Evolutionary conservation across 163 green algal genomes (phyloP), one percentile per base, ranked within the genome.

Genomic region (Smithsoniella earleae): DNA sequence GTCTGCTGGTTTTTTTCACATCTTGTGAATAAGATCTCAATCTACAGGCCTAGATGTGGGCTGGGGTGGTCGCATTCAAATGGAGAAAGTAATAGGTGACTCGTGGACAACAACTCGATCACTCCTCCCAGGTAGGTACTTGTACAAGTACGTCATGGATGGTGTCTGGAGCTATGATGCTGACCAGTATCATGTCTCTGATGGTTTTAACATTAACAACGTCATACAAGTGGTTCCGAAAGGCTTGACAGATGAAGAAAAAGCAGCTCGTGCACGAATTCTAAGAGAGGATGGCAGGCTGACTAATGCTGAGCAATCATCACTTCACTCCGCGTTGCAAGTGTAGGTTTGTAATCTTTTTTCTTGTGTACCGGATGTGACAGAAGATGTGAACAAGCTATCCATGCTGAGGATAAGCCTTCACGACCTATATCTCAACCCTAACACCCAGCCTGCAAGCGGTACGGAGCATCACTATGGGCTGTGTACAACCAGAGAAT

Each of bases 141-240:
- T 31, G n/a, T 69, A 38, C 58, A 69, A 69, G 27, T 69, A 43
- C 25, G 43, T 69, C 58, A 69, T 69, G 58, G 58, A 69, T 38
- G 58, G 58, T 5, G 58, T 69, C n/a, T 69, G 58, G 58, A 69
- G 58, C 58, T 69, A 40, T 34, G 58, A 69, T 13, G 20, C 20
- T 5, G 58, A 69, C 58, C 31, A 69, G 58, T 38, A 43, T 18
- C n/a, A 8, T 30, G 25, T 69, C 4, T 5, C 3, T 13, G 58
- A 69, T 13, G 58, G 58, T 5, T 30, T 43, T 5, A 69, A 69
- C 25, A 13, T 69, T n/a, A 69, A 69, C 58, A 69, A 69, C 34
- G 58, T 69, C 22, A 33, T 69, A 25, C 30, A 69, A 33, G 58
- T 69, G 10, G 8, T 38, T 30, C 58, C 58, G 31, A 30, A 4